Evolutionary conservation across 192 early-diverging fungal species (phyloP), one percentile per base, ranked within the genome.

Genomic region (Linderina pennispora): DNA sequence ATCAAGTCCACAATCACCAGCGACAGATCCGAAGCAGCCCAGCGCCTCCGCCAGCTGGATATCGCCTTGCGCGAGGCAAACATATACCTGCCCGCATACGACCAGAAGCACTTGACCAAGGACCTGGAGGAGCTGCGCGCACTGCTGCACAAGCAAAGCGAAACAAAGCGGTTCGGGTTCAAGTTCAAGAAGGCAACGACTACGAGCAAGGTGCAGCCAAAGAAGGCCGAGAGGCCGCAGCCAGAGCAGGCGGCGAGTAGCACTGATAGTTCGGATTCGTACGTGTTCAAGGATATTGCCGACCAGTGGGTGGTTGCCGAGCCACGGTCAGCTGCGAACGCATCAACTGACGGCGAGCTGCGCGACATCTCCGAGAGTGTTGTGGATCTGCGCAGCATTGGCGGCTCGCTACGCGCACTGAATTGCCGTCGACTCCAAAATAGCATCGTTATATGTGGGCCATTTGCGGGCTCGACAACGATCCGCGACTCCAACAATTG

Each of bases 391-490:
- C 71, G 80, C 2, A 61, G 61, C 7, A 44, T 61, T 3, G 53
- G 55, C 40, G 46, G 61, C 2, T 50, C 62, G 5, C 26, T 91
- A 11, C 78, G 82, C 3, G 88, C 90, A 1, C 56, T 95, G 21
- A 87, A 95, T 56, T 81, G 86, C 55, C 80, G 81, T 46, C 72
- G 83, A 38, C 40, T 92, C n/a, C 47, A 71, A 11, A 57, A 74
- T 36, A 83, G 81, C 20, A 26, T 95, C 7, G 58, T 95, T 17
- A 60, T 90, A 5, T 65, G 78, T 37, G 79, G 78, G 1, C 72
- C 79, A 8, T 76, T 92, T 14, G 59, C 65, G 33, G 89, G 90
- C 17, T 87, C 88, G 15, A 72, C 86, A 15, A 66, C 92, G 11
- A 55, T 88, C 10, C 77, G 90, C 47, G 75, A 77, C 34, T 81